A percentile compares a stretch with the other conserved stretches of the same genome.
phyloP scores from a whole-genome alignment of 768 basidiomycete genomes.

The Collybiopsis luxurians region DNA sequence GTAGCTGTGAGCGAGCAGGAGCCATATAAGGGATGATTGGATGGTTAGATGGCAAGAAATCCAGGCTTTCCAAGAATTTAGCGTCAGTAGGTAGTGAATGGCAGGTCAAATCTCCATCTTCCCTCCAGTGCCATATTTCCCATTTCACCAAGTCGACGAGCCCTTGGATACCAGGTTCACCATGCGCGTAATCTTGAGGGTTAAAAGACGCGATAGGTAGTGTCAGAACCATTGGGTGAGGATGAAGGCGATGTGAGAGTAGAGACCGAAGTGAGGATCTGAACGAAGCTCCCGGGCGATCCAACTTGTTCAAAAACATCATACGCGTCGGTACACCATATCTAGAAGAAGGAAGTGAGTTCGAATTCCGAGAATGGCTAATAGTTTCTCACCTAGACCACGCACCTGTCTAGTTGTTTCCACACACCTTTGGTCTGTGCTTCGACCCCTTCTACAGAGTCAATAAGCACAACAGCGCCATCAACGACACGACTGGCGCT shows the following conservation, averaged over 20 bases:
- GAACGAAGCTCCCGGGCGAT: constrained; percentile 83
- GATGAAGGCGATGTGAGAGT: constrained; percentile 72
- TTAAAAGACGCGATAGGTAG: constrained; percentile 81
- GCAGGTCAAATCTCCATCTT: constrained; percentile 41
- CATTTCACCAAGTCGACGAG: constrained; percentile 82
- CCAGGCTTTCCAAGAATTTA: constrained; percentile 37
- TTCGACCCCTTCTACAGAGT: constrained; percentile 91
- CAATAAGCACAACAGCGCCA: constrained; percentile 84
- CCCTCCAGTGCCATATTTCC: constrained; percentile 77
- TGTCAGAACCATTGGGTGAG: constrained; percentile 64
- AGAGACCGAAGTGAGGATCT: constrained; percentile 69
- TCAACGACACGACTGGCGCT: constrained; percentile 89
- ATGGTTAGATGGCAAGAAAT: constrained; percentile 54
- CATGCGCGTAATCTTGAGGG: constrained; percentile 58
- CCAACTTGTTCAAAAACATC: constrained; percentile 85
- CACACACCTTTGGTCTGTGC: constrained; percentile 89
- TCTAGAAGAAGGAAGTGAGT: constrained; percentile 33
- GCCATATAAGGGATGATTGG: constrained; percentile 68
- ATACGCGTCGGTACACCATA: constrained; percentile 79
- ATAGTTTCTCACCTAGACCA: constrained; percentile 28
- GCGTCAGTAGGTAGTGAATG: constrained; percentile 51
- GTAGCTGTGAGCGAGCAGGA: constrained; percentile 62
- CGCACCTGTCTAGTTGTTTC: constrained; percentile 80
- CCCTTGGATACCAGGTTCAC: constrained; percentile 83
- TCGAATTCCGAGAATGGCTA: not conserved